Base-by-base conservation (phyloP, 768 basidiomycete species). In the Tulasnella sp. region DNA sequence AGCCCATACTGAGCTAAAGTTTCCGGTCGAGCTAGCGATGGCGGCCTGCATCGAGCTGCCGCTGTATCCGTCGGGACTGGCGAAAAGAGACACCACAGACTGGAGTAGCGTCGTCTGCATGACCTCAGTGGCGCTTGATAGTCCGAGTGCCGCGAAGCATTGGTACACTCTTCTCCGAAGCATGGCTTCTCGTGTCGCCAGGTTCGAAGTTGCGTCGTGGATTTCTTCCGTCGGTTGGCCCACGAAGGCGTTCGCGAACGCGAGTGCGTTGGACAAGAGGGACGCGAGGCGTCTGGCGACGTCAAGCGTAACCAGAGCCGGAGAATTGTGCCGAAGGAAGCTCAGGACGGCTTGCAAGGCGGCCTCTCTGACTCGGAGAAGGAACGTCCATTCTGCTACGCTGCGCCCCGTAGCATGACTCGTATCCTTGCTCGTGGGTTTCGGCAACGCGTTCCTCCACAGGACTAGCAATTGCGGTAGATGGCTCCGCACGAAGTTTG, bases 401-500 rank as follows among this genome's bases (percentile, higher is more conserved):
- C 90, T 89, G 40, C 96, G 87, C 23, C 90, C 90, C 5, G 87
- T 87, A 20, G 87, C 88, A 18, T 85, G 85, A 0, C 86, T 84
- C 0, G 90, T 86, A 81, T 99, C 97, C 83, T 98, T 98, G 81
- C 88, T 92, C 0, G 94, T 96, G 0, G 95, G 92, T 84, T 99
- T 99, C 1, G 98, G 96, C 0, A 99, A 87, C 1, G 97, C 96
- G 81, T 99, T 99, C 42, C 98, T 88, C 98, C 98, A 99, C 3
- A 99, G 89, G 0, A 99, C 95, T 55, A 99, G 88, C 23, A 99
- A 87, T 81, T 98, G 97, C 0, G 96, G 93, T 1, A 99, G 88
- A 83, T 99, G 96, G 0, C 95, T 90, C 23, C 94, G 91, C 74
- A 98, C 95, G 80, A 99, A 98, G 81, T 95, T 93, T 3, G 93